These are phyloP conservation scores for Alternaria solani DNA, from an alignment of 2,329 filamentous ascomycete genomes.

Conservation along the genomic window DNA sequence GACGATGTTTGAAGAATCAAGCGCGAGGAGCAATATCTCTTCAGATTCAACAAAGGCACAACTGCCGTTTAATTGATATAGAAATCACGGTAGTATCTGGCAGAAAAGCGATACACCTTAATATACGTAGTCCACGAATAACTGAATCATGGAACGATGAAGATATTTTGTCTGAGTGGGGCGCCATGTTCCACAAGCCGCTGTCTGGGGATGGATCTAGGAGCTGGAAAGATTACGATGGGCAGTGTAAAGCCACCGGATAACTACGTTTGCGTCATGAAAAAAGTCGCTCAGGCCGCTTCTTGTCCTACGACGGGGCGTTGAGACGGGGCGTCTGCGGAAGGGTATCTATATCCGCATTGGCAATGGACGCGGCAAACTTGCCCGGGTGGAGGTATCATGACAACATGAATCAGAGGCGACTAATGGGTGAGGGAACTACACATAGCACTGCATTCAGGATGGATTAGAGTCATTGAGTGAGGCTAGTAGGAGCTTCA, in stretches of 20 bases:
- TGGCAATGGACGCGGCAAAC: background rate
- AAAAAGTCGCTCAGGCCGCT: background rate
- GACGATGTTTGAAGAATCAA: constrained; percentile 14
- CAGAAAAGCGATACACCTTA: background rate
- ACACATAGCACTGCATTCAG: background rate
- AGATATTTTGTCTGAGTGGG: background rate
- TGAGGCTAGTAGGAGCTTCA: background rate
- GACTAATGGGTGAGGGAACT: background rate
- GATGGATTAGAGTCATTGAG: background rate
- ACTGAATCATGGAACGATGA: background rate
- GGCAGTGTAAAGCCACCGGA: background rate
- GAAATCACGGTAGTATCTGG: background rate
- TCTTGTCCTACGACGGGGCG: background rate
- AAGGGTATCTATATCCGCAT: background rate
- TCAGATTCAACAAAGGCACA: constrained; percentile 6
- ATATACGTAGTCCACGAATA: background rate
- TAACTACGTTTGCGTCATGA: background rate
- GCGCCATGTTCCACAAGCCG: background rate
- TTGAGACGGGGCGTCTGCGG: background rate
- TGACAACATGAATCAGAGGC: background rate
- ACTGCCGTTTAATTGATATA: constrained; percentile 9
- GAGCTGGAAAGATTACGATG: background rate
- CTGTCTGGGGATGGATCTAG: background rate
- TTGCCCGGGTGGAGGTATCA: background rate
- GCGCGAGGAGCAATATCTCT: background rate